Conservation (phyloP, 768 basidiomycete species). For the Scleroderma citrinum region DNA sequence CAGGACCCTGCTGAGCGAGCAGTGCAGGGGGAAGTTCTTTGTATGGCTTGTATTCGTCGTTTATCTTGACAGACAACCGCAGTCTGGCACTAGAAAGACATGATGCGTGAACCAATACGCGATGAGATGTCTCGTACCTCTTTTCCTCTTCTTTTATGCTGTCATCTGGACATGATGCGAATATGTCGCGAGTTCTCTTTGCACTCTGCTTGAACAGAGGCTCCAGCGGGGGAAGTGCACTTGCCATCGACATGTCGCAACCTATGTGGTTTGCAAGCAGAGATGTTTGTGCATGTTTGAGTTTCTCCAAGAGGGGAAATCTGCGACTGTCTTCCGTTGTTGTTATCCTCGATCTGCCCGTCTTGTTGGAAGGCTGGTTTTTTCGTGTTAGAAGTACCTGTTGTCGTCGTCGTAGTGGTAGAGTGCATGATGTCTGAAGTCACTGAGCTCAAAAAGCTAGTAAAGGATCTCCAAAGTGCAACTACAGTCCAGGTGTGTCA, state of each 20-base stretch:
- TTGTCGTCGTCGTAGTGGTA: slow-evolving; percentile 10
- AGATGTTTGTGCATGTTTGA: slow-evolving; percentile 22
- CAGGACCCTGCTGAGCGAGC: slow-evolving; percentile 71
- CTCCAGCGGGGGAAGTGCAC: slow-evolving; percentile 60
- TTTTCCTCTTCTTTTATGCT: slow-evolving; percentile 59
- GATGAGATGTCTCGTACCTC: slow-evolving; percentile 39
- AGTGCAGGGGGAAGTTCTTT: slow-evolving; percentile 80
- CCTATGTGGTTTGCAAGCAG: too few relatives aligned
- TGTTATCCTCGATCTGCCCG: neutral
- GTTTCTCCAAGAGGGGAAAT: neutral
- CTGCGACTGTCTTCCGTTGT: too few relatives aligned
- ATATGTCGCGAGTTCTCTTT: slow-evolving; percentile 69
- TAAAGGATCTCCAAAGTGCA: slow-evolving; percentile 69
- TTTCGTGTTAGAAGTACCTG: neutral
- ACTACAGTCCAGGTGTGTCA: slow-evolving; percentile 50
- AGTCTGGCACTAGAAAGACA: slow-evolving; percentile 50
- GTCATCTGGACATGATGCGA: slow-evolving; percentile 60
- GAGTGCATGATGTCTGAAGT: slow-evolving; percentile 29
- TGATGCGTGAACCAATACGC: neutral
- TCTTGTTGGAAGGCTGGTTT: neutral
- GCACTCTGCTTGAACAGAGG: slow-evolving; percentile 56
- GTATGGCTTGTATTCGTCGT: slow-evolving; percentile 84
- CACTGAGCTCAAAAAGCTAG: slow-evolving; percentile 71
- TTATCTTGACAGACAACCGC: slow-evolving; percentile 77
- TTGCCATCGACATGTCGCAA: slow-evolving; percentile 21